Base-by-base conservation (phyloP, 2,329 filamentous ascomycete species). In the Mollisia scopiformis region DNA sequence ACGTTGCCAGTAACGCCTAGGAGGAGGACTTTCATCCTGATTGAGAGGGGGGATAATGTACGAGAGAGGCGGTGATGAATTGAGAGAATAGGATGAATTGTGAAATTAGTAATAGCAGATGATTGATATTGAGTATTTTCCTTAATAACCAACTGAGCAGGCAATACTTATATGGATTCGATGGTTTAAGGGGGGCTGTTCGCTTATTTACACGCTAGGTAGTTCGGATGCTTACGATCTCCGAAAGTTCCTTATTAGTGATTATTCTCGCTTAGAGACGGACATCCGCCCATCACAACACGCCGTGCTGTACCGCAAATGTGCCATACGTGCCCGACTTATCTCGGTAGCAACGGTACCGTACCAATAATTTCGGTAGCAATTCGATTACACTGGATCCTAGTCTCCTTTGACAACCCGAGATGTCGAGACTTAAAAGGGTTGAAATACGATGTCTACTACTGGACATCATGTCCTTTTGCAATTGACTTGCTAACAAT, bases 1-100 rank as follows among this genome's bases (percentile, higher is more conserved):
- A 70, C 52, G 19, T 64, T 67, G 28, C 69, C 69, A 19, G 67
- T 70, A 41, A 60, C 62, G n/a, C 68, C 67, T 6, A 70, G 30
- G 10, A 68, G 51, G 49, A 72, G 51, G 11, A 72, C 57, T 35
- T 55, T 62, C 63, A 69, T 62, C 4, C 54, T 61, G 58, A 47
- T 55, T 59, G 47, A 51, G 49, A 58, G n/a, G 33, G n/a, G n/a
- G n/a, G n/a, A n/a, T n/a, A n/a, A n/a, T n/a, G n/a, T n/a, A n/a
- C n/a, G n/a, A n/a, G n/a, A n/a, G n/a, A n/a, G n/a, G n/a, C n/a
- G n/a, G n/a, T n/a, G n/a, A 49, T 39, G 31, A 33, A 56, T 54
- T 21, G 13, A 8, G n/a, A 52, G 39, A 30, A 52, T 27, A 58
- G 31, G 39, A 55, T 10, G 10, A 13, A 3, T 21, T 46, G 5